These are phyloP conservation scores for Clitopilus hobsonii DNA, from an alignment of 768 basidiomycete genomes.

Conservation along the genomic window DNA sequence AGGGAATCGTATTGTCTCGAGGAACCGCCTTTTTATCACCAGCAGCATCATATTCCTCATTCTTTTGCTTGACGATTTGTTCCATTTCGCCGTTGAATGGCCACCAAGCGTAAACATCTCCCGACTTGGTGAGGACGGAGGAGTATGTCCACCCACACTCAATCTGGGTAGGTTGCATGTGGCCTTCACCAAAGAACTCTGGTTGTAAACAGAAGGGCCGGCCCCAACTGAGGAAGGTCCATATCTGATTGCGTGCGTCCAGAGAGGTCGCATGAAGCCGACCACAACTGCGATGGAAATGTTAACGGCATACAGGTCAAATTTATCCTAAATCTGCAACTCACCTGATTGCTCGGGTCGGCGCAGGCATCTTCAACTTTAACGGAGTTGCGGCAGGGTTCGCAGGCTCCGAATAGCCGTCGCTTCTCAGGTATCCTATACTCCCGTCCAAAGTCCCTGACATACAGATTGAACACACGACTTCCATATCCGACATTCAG, in stretches of 20 bases:
- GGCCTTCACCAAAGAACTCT: slow-evolving; percentile 39
- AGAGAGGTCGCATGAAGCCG: slow-evolving; percentile 66
- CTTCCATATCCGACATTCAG: background rate
- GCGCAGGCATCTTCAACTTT: slow-evolving; percentile 52
- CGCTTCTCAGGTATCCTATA: slow-evolving; percentile 30
- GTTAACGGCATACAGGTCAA: slow-evolving; percentile 3
- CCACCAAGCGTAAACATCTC: slow-evolving; percentile 76
- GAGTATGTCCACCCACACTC: slow-evolving; percentile 83
- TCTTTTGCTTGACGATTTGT: slow-evolving; percentile 28
- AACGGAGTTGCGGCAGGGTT: slow-evolving; percentile 50
- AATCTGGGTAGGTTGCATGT: slow-evolving; percentile 47
- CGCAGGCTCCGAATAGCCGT: slow-evolving; percentile 53
- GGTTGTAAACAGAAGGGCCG: slow-evolving; percentile 64
- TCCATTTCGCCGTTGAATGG: slow-evolving; percentile 46
- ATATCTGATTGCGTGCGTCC: slow-evolving; percentile 55
- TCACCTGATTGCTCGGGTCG: slow-evolving; percentile 65
- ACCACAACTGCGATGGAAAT: slow-evolving; percentile 56
- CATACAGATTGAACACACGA: slow-evolving; percentile 4
- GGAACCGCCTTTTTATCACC: slow-evolving; percentile 30
- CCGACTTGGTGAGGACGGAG: slow-evolving; percentile 66
- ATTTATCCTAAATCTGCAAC: slow-evolving; percentile 3
- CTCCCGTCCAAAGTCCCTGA: slow-evolving; percentile 60
- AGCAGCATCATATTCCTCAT: slow-evolving; percentile 41
- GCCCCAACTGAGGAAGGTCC: slow-evolving; percentile 78
- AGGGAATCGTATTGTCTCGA: slow-evolving; percentile 46